Evolutionary conservation across 169 alveolate genomes (phyloP).

Genomic region (Plasmodium fragile): DNA sequence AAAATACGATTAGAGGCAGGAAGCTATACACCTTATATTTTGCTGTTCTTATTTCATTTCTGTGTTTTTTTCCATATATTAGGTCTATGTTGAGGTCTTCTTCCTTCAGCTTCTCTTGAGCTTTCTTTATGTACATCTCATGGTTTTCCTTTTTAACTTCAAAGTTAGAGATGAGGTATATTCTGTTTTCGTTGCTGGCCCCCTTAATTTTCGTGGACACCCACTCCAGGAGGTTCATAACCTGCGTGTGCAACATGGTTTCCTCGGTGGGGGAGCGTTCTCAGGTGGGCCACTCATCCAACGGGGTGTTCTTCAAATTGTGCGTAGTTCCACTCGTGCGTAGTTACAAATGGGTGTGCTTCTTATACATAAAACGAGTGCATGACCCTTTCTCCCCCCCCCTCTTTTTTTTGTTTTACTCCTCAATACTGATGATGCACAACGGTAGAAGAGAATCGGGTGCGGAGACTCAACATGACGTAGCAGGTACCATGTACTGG

Average conservation of each 20-base stretch:
- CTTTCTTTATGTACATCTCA: constrained; percentile 49
- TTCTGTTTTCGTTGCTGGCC: constrained; percentile 24
- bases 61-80: constrained; percentile 64
- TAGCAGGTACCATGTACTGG: not conserved
- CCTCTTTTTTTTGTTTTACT: no score
- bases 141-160: constrained; percentile 50
- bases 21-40: constrained; percentile 78
- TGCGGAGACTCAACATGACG: not conserved
- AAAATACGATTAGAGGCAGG: constrained; percentile 78
- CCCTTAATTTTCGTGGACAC: constrained; percentile 32
- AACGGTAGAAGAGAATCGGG: not conserved
- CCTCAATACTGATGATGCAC: not conserved
- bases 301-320: not conserved
- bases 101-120: constrained; percentile 36
- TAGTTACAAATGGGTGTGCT: not conserved
- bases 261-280: not conserved
- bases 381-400: not conserved
- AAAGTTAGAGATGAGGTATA: constrained; percentile 53
- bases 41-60: constrained; percentile 77
- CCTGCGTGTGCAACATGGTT: not conserved
- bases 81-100: constrained; percentile 71
- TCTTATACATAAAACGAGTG: not conserved
- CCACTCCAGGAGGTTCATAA: constrained; percentile 40
- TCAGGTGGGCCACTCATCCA: not conserved
- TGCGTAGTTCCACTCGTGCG: no score